Evolutionary conservation across 2,329 filamentous ascomycete genomes (phyloP), one percentile per base, ranked within the genome.

Genomic region (Penicillium sp.): DNA sequence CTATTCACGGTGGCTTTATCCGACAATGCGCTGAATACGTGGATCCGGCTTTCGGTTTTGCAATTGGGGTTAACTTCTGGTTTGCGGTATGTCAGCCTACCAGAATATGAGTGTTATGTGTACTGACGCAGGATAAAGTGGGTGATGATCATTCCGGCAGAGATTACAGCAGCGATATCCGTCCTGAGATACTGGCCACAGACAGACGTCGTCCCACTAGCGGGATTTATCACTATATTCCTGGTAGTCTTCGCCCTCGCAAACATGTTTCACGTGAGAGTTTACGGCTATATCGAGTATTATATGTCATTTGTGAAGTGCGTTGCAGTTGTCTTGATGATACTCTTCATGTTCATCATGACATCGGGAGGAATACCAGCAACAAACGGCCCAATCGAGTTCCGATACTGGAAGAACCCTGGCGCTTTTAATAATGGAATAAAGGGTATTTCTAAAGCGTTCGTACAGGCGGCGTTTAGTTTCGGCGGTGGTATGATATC

Each of bases 291-390:
- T 15, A 61, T 71, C 19, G 70, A 73, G 33, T 71, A 70, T 47
- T 63, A 58, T n/a, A 68, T 73, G 61, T 70, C 66, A 6, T 73
- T 71, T 42, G 58, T 70, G 56, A 73, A 74, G 55, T 67, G 68
- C 23, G 23, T 68, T 15, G 70, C 70, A 5, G 63, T 74, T 12
- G 45, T 73, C 15, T 61, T 68, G 29, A 70, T 73, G 66, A 73
- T 73, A 12, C 70, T 66, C 47, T 73, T 73, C 58, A 65, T 73
- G 62, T 70, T 73, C 49, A 72, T 73, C 57, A 73, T 73, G 70
- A 71, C 71, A 7, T 71, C 67, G 2, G 71, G 71, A 8, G 71
- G 71, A 1, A 68, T 73, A 41, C 31, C 67, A 13, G 70, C 68
- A 10, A 73, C 72, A 0, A 55, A 68, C 33, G 72, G 72, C 0